These are phyloP conservation scores for Pseudogymnoascus sp. DNA, from an alignment of 2,329 filamentous ascomycete species.

Conservation along the genomic window DNA sequence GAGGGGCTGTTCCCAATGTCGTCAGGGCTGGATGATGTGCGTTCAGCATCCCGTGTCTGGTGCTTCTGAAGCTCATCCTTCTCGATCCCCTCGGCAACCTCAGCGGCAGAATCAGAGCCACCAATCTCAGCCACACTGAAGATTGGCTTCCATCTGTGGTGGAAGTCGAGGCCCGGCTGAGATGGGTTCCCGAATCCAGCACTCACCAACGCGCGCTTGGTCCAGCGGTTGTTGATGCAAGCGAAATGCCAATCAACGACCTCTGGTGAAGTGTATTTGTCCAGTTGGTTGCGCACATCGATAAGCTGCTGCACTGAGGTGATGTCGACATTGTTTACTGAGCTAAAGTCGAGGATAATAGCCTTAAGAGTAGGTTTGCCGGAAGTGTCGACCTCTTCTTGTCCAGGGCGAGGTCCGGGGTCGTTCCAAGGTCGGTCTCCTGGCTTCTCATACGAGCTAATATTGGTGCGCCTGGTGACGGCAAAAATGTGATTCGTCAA, in stretches of 20 bases:
- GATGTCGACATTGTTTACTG: slow-evolving; percentile 88
- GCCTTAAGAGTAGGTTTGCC: slow-evolving; percentile 67
- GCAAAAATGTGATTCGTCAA: slow-evolving; percentile 60
- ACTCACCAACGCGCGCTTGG: slow-evolving; percentile 77
- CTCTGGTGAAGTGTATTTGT: slow-evolving; percentile 72
- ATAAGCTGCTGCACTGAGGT: slow-evolving; percentile 89
- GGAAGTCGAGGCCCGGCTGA: slow-evolving; percentile 38
- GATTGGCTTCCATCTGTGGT: slow-evolving; percentile 81
- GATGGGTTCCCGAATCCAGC: slow-evolving; percentile 84
- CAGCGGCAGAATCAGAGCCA: slow-evolving; percentile 60
- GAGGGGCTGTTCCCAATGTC: not conserved
- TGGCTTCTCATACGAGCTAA: slow-evolving; percentile 51
- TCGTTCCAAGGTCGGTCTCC: slow-evolving; percentile 95
- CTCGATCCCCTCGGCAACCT: slow-evolving; percentile 58
- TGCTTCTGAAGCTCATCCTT: slow-evolving; percentile 31
- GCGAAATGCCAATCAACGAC: slow-evolving; percentile 92
- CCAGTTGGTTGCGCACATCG: slow-evolving; percentile 89
- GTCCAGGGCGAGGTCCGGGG: slow-evolving; percentile 60
- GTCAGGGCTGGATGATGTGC: not conserved
- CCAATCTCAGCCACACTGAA: slow-evolving; percentile 87
- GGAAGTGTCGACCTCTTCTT: slow-evolving; percentile 37
- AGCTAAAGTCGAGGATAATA: slow-evolving; percentile 88
- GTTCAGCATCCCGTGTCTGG: slow-evolving; percentile 14
- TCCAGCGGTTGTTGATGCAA: slow-evolving; percentile 90
- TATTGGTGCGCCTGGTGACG: slow-evolving; percentile 68